Conservation (phyloP, 2,329 filamentous ascomycete genomes). For the Talaromyces funiculosus region DNA sequence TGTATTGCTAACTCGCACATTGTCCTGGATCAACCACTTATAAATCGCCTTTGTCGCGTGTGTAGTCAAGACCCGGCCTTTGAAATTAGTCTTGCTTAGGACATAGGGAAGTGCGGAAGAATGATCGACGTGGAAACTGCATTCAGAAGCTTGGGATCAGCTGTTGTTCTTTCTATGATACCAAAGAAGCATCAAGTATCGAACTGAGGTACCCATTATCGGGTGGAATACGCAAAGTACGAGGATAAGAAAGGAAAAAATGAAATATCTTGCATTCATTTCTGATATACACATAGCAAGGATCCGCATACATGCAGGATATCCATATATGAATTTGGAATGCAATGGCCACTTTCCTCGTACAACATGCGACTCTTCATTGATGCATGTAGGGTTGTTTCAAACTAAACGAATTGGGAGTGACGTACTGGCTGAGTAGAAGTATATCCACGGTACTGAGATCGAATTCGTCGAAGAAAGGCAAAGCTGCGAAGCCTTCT, state of each 20-base stretch:
- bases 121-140: conserved; percentile 95
- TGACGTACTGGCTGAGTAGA: conserved; percentile 95
- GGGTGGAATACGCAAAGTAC: conserved; percentile 20
- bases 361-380: conserved; percentile 11
- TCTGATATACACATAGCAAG: conserved; percentile 32
- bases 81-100: conserved; percentile 95
- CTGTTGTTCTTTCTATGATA: conserved; percentile 2
- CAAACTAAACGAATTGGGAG: not conserved
- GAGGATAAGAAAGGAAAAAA: conserved; percentile 16
- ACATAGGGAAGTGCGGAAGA: conserved; percentile 98
- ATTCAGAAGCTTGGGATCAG: conserved; percentile 23
- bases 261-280: conserved; percentile 27
- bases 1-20: conserved; percentile 77
- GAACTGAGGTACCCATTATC: not conserved
- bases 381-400: not conserved
- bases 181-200: not conserved
- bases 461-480: conserved; percentile 98
- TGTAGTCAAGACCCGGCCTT: conserved; percentile 96
- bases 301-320: conserved; percentile 1
- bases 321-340: conserved; percentile 3
- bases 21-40: conserved; percentile 98
- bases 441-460: conserved; percentile 95
- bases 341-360: conserved; percentile 7
- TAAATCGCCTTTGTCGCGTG: conserved; percentile 99
- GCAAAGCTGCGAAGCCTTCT: conserved; percentile 85